Evolutionary conservation across 2,329 filamentous ascomycete species (phyloP).

Genomic region (Phyllosticta capitalensis): DNA sequence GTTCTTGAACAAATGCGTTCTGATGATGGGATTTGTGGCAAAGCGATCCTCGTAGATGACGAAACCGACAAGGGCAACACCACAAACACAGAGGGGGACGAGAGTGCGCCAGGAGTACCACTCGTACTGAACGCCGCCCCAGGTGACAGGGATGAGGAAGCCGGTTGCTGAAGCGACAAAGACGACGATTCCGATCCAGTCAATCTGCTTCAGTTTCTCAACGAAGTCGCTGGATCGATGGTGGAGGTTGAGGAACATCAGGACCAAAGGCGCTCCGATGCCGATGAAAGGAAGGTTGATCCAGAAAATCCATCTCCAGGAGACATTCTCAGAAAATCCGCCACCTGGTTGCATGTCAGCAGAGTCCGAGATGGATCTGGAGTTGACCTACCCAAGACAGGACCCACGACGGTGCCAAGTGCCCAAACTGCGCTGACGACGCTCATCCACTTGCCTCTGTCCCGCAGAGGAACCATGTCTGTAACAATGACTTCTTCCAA

Average conservation of each 20-base stretch:
- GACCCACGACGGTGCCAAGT: conserved; percentile 46
- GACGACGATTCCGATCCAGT: conserved; percentile 53
- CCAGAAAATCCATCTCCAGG: conserved; percentile 58
- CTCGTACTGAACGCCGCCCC: conserved; percentile 55
- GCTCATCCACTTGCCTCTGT: conserved; percentile 34
- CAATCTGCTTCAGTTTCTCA: conserved; percentile 45
- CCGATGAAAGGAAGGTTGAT: conserved; percentile 51
- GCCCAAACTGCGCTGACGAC: conserved; percentile 42
- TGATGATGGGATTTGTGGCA: conserved; percentile 42
- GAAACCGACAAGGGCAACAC: conserved; percentile 42
- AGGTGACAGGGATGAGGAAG: conserved; percentile 53
- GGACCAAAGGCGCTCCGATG: conserved; percentile 38
- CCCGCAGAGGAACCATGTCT: conserved; percentile 36
- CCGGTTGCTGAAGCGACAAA: conserved; percentile 51
- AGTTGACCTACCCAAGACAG: conserved; percentile 24
- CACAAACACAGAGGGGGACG: conserved; percentile 50
- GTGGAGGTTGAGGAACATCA: conserved; percentile 46
- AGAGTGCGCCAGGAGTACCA: conserved; percentile 56
- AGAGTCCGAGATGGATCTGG: not conserved
- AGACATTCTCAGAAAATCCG: conserved; percentile 42
- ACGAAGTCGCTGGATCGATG: conserved; percentile 37
- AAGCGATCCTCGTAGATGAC: conserved; percentile 45
- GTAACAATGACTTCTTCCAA: conserved; percentile 37
- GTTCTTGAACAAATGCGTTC: conserved; percentile 38
- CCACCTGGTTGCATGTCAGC: conserved; percentile 28